Base-by-base conservation (phyloP, 225 moss, liverwort and hornwort genomes). In the Bryum argenteum region DNA sequence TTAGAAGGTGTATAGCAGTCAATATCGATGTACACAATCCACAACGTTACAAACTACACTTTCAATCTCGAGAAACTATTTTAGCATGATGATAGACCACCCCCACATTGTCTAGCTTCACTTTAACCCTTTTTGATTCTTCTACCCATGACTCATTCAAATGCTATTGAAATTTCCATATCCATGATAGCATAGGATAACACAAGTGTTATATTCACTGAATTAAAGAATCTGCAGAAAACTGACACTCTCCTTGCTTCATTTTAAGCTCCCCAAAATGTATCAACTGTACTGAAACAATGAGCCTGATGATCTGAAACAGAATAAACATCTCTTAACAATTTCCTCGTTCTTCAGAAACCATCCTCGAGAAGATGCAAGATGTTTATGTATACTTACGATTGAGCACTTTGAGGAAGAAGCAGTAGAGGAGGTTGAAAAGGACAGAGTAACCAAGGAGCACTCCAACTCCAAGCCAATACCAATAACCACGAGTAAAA, bases 371-470 rank as follows among this genome's bases (percentile, higher is more conserved):
- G 10, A 20, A 54, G 54, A 26, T 28, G 19, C 5, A 48, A 17
- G 13, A 1, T 14, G 3, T 1, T 5, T 47, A 14, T 24, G 52
- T 72, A 20, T 6, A 63, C 88, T 85, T 77, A 89, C 85, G 88
- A 71, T 88, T 84, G 28, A 88, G 82, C 17, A 78, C 77, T 66
- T 67, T 84, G 65, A 88, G 82, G 72, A 84, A 88, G 77, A 84
- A 88, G 62, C 84, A 84, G 71, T 66, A 89, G 48, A 89, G 86
- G 69, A 84, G 71, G 23, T 89, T 89, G 75, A 89, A 89, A 3
- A 89, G 17, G 43, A 89, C 75, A 12, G 86, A 86, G 66, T 79
- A 89, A 48, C 81, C 89, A 10, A 89, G 3, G 17, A 86, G 74
- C 54, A 43, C 84, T 0, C 83, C 52, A 0, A 86, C 18, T 20